These are phyloP conservation scores for Kernera saxatilis DNA, from an alignment of 345 rosid genomes.

Conservation along the genomic window DNA sequence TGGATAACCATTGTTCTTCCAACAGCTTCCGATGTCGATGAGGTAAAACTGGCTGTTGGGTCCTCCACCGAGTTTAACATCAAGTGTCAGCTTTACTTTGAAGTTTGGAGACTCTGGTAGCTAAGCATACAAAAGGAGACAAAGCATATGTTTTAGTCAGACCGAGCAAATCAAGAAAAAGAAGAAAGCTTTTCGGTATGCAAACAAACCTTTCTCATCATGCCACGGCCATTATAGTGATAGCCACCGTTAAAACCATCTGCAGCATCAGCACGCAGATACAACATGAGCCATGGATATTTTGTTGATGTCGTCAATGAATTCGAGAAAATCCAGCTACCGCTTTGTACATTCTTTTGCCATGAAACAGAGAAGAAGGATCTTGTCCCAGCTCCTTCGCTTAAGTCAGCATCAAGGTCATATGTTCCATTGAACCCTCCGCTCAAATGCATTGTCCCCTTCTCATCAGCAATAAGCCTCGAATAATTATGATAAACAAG, in stretches of 20 bases:
- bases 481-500: constrained; percentile 44
- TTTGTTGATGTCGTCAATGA: constrained; percentile 39
- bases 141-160: not conserved
- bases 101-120: constrained; percentile 52
- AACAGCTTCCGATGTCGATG: constrained; percentile 57
- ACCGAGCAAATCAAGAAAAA: not conserved
- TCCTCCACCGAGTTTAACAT: constrained; percentile 52
- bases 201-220: constrained; percentile 37
- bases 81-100: constrained; percentile 45
- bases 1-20: constrained; percentile 52
- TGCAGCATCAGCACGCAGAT: constrained; percentile 47
- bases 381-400: constrained; percentile 20
- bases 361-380: constrained; percentile 49
- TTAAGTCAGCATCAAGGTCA: constrained; percentile 45
- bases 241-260: constrained; percentile 52
- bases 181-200: not conserved
- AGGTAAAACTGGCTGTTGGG: constrained; percentile 47
- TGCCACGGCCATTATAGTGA: constrained; percentile 45
- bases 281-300: constrained; percentile 62
- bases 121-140: constrained; percentile 5
- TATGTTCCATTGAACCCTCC: constrained; percentile 61
- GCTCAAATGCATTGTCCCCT: constrained; percentile 22
- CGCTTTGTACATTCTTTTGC: constrained; percentile 39
- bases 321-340: constrained; percentile 53
- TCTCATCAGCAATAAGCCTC: constrained; percentile 23